Base-by-base conservation (phyloP, 768 basidiomycete genomes). In the Suillus subalutaceus region DNA sequence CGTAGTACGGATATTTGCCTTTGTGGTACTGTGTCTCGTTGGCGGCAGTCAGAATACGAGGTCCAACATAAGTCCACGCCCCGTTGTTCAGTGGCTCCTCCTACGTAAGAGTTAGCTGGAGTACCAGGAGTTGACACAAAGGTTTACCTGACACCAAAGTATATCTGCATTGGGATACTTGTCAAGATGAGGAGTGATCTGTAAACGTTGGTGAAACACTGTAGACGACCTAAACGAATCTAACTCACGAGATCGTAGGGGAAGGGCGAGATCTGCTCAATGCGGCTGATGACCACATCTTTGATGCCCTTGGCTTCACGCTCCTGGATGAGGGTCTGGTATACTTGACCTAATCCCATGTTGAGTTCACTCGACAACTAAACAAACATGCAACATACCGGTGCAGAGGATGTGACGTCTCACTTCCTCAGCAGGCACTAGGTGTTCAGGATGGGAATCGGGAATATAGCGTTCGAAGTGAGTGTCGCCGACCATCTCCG, bases 21-120 rank as follows among this genome's bases (percentile, higher is more conserved):
- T 88, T 88, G 82, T 99, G 97, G 79, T 97, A 85, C 76, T 92
- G 83, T 6, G 96, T 97, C 80, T 93, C 84, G 72, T 90, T 89
- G 57, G 92, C 90, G n/a, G 97, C 95, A 55, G 97, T 99, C 77
- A 92, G 89, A 73, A 99, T 90, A 64, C 96, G 89, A 56, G 96
- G 93, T 32, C 93, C 96, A 66, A 97, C 89, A 74, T 99, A 97
- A 50, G 91, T 93, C 97, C 97, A 99, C 2, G 94, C 90, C 70
- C 97, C 97, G 73, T 95, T 96, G 84, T 99, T 99, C 70, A 99
- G 81, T 18, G 97, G 97, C 78, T 98, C 95, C 80, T 97, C 96
- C 85, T 89, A 73, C 60, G 71, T 43, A 41, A 41, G 5, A 12
- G 46, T 62, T 16, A 69, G 61, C 23, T 67, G 59, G 62, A 66